phyloP scores from a whole-genome alignment of 495 filamentous ascomycete species.

The Hypoxylon subgilvum region DNA sequence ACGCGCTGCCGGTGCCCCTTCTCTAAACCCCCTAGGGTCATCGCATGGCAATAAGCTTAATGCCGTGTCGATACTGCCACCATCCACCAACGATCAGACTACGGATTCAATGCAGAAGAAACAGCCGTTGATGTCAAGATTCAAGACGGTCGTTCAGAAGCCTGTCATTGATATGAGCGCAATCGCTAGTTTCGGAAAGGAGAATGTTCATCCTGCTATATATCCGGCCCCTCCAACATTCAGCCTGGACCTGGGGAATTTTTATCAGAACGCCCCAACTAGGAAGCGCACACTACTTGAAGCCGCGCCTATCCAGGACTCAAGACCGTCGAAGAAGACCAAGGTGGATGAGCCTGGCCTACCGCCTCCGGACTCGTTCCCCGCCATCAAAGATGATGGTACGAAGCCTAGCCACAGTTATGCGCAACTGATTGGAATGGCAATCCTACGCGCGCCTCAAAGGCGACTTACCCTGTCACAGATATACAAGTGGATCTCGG shows the following conservation, averaged over 20 bases:
- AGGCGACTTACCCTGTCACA: slow-evolving; percentile 89
- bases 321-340: slow-evolving; percentile 67
- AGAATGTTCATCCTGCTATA: slow-evolving; percentile 64
- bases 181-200: slow-evolving; percentile 67
- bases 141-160: slow-evolving; percentile 67
- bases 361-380: slow-evolving; percentile 78
- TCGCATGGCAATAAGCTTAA: slow-evolving; percentile 57
- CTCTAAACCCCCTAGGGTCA: slow-evolving; percentile 53
- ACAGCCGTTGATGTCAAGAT: slow-evolving; percentile 62
- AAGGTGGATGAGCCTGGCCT: slow-evolving; percentile 60
- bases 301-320: slow-evolving; percentile 74
- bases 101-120: slow-evolving; percentile 92
- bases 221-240: slow-evolving; percentile 58
- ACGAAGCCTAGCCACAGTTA: slow-evolving; percentile 90
- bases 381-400: slow-evolving; percentile 82
- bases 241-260: slow-evolving; percentile 57
- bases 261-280: slow-evolving; percentile 61
- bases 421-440: slow-evolving; percentile 95
- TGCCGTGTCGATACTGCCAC: slow-evolving; percentile 74
- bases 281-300: slow-evolving; percentile 75
- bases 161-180: slow-evolving; percentile 71
- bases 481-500: slow-evolving; percentile 99
- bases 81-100: slow-evolving; percentile 63
- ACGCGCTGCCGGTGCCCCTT: slow-evolving; percentile 45
- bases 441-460: slow-evolving; percentile 85